Conservation (phyloP, 2,329 filamentous ascomycete species). For the Elsinoe perseae region DNA sequence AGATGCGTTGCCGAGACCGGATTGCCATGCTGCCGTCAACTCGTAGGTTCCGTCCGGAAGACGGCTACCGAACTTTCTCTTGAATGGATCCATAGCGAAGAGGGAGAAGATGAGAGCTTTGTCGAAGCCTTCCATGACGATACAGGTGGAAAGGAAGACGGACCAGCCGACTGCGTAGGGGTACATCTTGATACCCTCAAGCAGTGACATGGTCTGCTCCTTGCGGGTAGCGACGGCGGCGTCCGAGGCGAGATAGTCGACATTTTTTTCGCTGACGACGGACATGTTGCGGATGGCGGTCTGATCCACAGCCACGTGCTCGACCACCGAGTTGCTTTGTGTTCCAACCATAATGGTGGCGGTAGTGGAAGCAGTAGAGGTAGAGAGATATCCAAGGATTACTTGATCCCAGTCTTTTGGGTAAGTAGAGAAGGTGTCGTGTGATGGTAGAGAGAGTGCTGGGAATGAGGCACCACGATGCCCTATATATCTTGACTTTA, state of each 20-base stretch:
- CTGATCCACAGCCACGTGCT: constrained; percentile 11
- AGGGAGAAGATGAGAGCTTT: constrained; percentile 31
- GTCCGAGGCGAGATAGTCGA: constrained; percentile 22
- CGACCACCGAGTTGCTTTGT: constrained; percentile 11
- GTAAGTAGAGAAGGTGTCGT: neutral
- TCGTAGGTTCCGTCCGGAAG: constrained; percentile 36
- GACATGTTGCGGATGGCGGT: constrained; percentile 13
- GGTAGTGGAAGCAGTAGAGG: neutral
- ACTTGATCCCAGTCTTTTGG: neutral
- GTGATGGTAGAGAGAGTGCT: constrained; percentile 4
- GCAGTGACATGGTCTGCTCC: constrained; percentile 31
- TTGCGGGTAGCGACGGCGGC: constrained; percentile 26
- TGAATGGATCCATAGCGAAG: constrained; percentile 29
- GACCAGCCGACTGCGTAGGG: constrained; percentile 34
- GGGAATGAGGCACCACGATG: neutral
- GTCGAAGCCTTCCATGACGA: constrained; percentile 39
- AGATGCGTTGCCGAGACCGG: constrained; percentile 49
- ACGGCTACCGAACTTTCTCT: constrained; percentile 35
- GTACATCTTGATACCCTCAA: constrained; percentile 27
- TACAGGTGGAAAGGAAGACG: constrained; percentile 30
- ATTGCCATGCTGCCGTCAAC: constrained; percentile 51
- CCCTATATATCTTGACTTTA: constrained; percentile 13
- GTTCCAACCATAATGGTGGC: constrained; percentile 5
- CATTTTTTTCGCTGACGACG: constrained; percentile 7
- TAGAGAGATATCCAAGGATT: neutral